These are phyloP conservation scores for Coemansia sp. DNA, from an alignment of 192 early-diverging fungal genomes.

Conservation along the genomic window DNA sequence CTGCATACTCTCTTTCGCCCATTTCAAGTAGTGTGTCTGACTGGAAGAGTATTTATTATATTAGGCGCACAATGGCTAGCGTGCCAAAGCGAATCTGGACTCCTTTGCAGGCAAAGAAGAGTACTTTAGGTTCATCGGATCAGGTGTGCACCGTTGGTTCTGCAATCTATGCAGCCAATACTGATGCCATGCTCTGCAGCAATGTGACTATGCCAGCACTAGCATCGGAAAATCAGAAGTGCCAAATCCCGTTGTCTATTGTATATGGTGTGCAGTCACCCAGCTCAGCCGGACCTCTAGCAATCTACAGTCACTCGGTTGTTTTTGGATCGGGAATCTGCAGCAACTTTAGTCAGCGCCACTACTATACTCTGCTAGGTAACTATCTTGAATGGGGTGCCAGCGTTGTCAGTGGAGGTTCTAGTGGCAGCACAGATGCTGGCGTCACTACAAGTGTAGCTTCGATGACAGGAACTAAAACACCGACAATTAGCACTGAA, in stretches of 20 bases:
- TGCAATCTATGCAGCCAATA: constrained; percentile 32
- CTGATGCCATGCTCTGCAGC: constrained; percentile 27
- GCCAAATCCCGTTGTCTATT: constrained; percentile 28
- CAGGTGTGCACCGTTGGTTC: constrained; percentile 19
- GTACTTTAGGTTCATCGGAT: constrained; percentile 5
- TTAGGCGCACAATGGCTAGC: constrained; percentile 1
- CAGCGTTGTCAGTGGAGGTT: neutral
- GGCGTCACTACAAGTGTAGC: neutral
- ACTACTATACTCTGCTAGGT: constrained; percentile 27
- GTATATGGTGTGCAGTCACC: constrained; percentile 21
- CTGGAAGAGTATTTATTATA: neutral
- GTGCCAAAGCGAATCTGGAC: constrained; percentile 15
- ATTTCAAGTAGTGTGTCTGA: neutral
- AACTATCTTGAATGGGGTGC: constrained; percentile 42
- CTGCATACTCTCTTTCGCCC: neutral
- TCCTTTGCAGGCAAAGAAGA: constrained; percentile 1
- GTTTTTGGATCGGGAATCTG: constrained; percentile 37
- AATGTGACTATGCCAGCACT: constrained; percentile 5
- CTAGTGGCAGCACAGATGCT: neutral
- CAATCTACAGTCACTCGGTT: constrained; percentile 40
- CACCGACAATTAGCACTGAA: neutral
- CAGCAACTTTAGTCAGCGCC: constrained; percentile 16
- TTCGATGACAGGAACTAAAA: neutral
- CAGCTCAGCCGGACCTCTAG: constrained; percentile 15
- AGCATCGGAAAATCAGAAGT: constrained; percentile 5